Evolutionary conservation across 108 stramenopile genomes (phyloP), one percentile per base, ranked within the genome.

Genomic region (Skeletonema potamos): DNA sequence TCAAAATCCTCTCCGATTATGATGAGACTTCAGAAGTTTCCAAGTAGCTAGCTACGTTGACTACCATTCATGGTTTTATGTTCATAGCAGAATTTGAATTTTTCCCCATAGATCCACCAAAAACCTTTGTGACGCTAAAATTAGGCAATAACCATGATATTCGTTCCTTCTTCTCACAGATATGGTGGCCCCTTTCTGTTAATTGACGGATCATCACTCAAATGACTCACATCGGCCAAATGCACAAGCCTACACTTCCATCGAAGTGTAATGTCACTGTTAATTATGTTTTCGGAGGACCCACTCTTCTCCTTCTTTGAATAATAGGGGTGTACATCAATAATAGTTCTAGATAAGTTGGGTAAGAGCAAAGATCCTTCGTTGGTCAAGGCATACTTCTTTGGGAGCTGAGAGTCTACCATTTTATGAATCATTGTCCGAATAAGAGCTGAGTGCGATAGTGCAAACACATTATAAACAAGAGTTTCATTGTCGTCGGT

Each of bases 401-500:
- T 27, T 18, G 69, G 79, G 13, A 85, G 48, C 32, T 83, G 64
- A 27, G 44, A 13, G 7, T 54, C 72, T 10, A 87, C 82, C 70
- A 84, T 79, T 58, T 72, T 67, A 36, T 70, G 59, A 29, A 85
- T 58, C 28, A 81, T 59, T 1, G 74, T 76, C 10, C 88, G 85
- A 27, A 89, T 69, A 6, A 81, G 58, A 9, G 82, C 86, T 3
- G 85, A 72, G 66, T 89, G 88, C 0, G 85, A 77, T 15, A 89
- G 41, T 1, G 83, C 86, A 44, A 86, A 77, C 6, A 88, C 83
- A 66, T 79, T 22, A 15, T 75, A 85, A 20, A 69, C n/a, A n/a
- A n/a, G n/a, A n/a, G 18, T 44, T 27, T 58, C 36, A 12, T 13
- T 46, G 6, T 58, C 22, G 34, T 36, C 18, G 29, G 64, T 61